Evolutionary conservation across 2,329 filamentous ascomycete species (phyloP), one percentile per base, ranked within the genome.

Genomic region (Monosporascus sp.): DNA sequence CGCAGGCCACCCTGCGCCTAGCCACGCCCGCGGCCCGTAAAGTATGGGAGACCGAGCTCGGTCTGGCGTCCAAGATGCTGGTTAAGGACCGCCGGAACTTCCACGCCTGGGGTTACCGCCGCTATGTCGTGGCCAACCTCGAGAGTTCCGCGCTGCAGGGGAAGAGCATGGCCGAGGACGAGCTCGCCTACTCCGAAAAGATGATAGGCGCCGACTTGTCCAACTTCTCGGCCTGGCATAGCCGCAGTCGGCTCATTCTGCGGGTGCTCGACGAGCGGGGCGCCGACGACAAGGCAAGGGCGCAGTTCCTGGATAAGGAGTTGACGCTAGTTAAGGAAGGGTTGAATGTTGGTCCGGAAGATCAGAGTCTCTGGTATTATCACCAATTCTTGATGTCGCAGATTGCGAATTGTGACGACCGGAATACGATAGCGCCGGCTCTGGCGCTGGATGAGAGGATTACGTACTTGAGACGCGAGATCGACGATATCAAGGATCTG

Each of bases 221-320:
- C 41, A 99, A 99, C 69, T 99, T 97, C 69, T 97, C 91, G 4
- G 94, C 94, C 2, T 97, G 94, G 93, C 94, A 99, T 68, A 88
- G 88, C 65, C 85, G 94, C 50, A 91, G 88, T 61, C 89, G 89
- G 65, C 78, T 97, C 22, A 94, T 97, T 51, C 84, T 89, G 43
- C 80, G 82, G 41, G 72, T 97, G 20, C 74, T 97, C 49, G 73
- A 82, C 18, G 89, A 95, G 70, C 81, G 89, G 48, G 71, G 76
- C 0, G 87, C 89, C 2, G 80, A 82, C 55, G 65, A 28, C 28
- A 6, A 8, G 38, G 45, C n/a, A 38, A 40, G 15, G 35, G 56
- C 78, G 62, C 73, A 75, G 40, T 87, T 96, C 63, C 75, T 97
- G 8, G 85, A 93, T 51, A 74, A 85, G 60, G 94, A 99, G 72